Conservation (phyloP, 2,329 filamentous ascomycete genomes). For the Pseudocercospora fijiensis region DNA sequence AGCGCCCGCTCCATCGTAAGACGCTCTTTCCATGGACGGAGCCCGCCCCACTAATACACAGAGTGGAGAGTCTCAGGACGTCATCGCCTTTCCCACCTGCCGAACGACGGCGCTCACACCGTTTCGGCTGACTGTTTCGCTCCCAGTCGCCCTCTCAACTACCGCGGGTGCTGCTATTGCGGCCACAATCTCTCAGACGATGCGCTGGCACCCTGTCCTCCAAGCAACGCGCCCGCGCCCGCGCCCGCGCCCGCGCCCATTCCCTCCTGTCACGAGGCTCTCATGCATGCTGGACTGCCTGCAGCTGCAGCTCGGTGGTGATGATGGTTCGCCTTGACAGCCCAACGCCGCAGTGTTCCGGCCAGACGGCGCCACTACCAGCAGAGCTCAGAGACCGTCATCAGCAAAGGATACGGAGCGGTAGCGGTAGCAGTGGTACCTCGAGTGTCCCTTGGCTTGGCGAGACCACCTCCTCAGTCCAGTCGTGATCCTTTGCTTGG, state of each 20-base stretch:
- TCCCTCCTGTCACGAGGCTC: conserved; percentile 5
- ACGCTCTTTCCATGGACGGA: too few species aligned
- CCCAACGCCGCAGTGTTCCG: conserved; percentile 1
- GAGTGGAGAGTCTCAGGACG: neutral
- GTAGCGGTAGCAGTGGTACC: neutral
- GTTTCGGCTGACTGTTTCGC: neutral
- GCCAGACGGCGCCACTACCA: conserved; percentile 4
- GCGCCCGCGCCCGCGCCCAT: neutral
- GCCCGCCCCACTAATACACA: too few species aligned
- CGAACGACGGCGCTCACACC: neutral
- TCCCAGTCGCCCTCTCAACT: neutral
- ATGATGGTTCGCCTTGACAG: neutral
- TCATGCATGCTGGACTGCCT: neutral
- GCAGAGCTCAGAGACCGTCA: neutral
- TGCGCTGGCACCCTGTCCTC: neutral
- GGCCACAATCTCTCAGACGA: neutral
- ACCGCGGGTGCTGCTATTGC: neutral
- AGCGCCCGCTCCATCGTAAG: neutral
- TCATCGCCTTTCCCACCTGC: neutral
- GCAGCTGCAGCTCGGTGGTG: neutral
- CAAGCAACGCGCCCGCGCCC: neutral
- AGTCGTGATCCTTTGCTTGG: neutral
- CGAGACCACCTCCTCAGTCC: neutral
- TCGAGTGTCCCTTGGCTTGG: neutral
- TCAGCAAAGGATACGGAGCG: neutral